Base-by-base conservation (phyloP, 2,329 filamentous ascomycete species). In the Exophiala dermatitidis region DNA sequence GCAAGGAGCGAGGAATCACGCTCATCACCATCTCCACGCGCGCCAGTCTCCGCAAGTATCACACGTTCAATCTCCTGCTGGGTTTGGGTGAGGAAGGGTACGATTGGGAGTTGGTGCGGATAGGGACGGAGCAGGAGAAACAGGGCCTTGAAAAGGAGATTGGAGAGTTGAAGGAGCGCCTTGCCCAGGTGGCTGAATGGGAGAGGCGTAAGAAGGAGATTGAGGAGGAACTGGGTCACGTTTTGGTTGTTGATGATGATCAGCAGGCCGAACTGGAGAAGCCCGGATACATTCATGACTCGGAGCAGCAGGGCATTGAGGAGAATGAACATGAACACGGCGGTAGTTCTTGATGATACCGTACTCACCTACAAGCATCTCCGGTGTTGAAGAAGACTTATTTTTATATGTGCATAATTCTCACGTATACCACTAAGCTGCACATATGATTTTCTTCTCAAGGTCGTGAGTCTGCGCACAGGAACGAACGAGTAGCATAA, bases 1-100 rank as follows among this genome's bases (percentile, higher is more conserved):
- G 88, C 64, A 98, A 98, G 71, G 86, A 90, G 57, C 86, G 84
- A 66, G 91, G 91, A 0, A 97, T 97, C 62, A 98, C 93, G 1
- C 75, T 98, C 2, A 93, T 98, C 63, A 98, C 93, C 0, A 91
- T 98, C 56, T 95, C 90, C 1, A 98, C 93, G 0, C 85, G 93
- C 41, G 91, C 88, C 9, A 95, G 89, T 26, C 78, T 98, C 53
- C 96, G 96, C 71, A 90, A 91, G 66, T 97, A 97, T 66, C 93
- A 98, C 72, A 90, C 84, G 0, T 96, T 84, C 71, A 95, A 94
- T 63, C 82, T 98, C 6, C 85, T 84, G 2, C 81, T 98, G 3
- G 90, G 90, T 30, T 73, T 86, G 54, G 91, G 90, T 48, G 82
- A 87, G 10, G 79, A 83, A 47, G 88, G 86, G n/a, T 85, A 88